Evolutionary conservation across 2,329 filamentous ascomycete genomes (phyloP), one percentile per base, ranked within the genome.

Genomic region (Fusarium incarnatum): DNA sequence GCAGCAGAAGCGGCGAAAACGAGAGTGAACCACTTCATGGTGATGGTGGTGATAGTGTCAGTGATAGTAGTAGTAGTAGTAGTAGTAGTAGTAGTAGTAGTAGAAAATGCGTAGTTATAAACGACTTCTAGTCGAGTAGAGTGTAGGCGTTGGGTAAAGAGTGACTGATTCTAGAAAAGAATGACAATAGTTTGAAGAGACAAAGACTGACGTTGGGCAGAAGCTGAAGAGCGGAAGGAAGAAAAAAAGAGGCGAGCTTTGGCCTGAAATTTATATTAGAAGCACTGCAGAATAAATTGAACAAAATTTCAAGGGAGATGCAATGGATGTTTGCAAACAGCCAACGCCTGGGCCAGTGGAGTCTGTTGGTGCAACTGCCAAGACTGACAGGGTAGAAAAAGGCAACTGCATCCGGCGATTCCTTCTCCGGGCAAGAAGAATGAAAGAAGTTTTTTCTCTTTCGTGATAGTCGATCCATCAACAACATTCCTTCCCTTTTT

Each of bases 1-100:
- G 71, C 55, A 45, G 64, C 52, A 32, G 70, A 68, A 20, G 70
- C 63, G 40, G 64, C 44, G 18, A 75, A 52, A 47, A 73, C 42
- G 28, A 73, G 44, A 40, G 72, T 57, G 62, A 45, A 46, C 67
- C 67, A 73, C 64, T 73, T 75, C 73, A 77, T 75, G 40, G 37
- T 64, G 34, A 10, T 49, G 10, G 25, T 44, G 28, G 48, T 52
- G 32, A 16, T 49, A 34, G 28, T 25, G 28, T 23, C 47, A 49
- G 48, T 16, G 22, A 50, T 50, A 4, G 48, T 37, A 18, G 30
- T 37, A 37, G 18, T 45, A 50, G 42, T 37, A 37, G 18, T 45
- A 50, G 42, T 37, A 37, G 18, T 45, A 49, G 48, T 16, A 18
- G 37, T 50, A 4, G 48, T 37, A 18, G 30, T 37, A 37, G 18